Base-by-base conservation (phyloP, 2,329 filamentous ascomycete species). In the Colletotrichum caudatum region DNA sequence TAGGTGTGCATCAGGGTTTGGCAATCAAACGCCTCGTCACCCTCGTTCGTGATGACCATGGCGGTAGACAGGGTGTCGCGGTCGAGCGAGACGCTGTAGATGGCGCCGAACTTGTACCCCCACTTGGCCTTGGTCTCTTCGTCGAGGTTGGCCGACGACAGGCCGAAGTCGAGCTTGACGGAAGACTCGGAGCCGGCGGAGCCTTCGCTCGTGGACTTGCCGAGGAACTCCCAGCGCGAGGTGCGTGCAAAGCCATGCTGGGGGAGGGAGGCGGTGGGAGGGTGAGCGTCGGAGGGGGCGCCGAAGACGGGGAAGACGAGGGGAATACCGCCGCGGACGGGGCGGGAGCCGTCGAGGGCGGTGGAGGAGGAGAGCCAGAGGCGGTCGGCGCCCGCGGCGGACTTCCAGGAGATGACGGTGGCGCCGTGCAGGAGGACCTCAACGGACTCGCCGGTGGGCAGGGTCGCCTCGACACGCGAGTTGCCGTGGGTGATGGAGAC, bases 251-350 rank as follows among this genome's bases (percentile, higher is more conserved):
- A 97, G 76, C 96, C 96, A 84, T 98, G 96, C 83, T 98, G 95
- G 4, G 95, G 92, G 35, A 99, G 92, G 75, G 89, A 85, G 63
- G 90, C 89, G 37, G 94, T 96, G n/a, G 92, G 87, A 75, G 92
- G 90, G 81, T 95, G 91, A 33, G 65, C 66, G 75, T 91, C 87
- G 64, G 93, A 91, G 16, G 92, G 90, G 51, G 92, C 92, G 39
- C 96, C 96, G 80, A 99, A 99, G 80, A 95, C 95, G 11, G 95
- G 95, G 80, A 98, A 98, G 46, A 98, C 94, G 63, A 98, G 84
- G 5, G 95, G 95, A 76, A 98, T 94, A 18, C 95, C 95, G 68
- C 96, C 96, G 74, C 96, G 89, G 64, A 98, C 95, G 33, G 95
- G 88, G 85, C 97, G 97, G 76, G 88, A 91, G 64, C 96, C 95